A percentile compares a stretch with the other conserved stretches of the same genome.
Conservation (phyloP, 2,329 filamentous ascomycete genomes). For the Trichoderma asperellum region DNA sequence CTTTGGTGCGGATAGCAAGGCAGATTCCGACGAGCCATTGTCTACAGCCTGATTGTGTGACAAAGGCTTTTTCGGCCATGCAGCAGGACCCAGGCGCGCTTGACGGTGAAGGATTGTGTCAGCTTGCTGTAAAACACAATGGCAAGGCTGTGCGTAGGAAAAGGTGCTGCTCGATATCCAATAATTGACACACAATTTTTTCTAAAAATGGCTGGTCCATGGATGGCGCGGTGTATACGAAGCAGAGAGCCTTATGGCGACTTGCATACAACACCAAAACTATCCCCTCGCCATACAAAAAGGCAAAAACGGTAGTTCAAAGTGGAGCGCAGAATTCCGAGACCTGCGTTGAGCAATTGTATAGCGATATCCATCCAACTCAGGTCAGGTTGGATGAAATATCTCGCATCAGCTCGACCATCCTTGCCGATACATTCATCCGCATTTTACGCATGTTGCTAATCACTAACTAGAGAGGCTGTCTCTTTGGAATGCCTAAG, state of each 20-base stretch:
- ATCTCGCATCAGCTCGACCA: too few relatives aligned
- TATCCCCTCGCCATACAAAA: too few relatives aligned
- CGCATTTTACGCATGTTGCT: too few relatives aligned
- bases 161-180: neutral
- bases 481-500: too few relatives aligned
- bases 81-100: neutral
- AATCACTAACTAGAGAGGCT: too few relatives aligned
- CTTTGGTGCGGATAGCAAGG: neutral
- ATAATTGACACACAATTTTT: neutral
- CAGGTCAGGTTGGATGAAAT: neutral
- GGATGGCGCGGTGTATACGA: neutral
- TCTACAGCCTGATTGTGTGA: neutral
- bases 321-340: neutral
- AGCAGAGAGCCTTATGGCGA: neutral
- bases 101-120: neutral
- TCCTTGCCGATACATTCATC: too few relatives aligned
- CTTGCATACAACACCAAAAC: too few relatives aligned
- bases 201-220: neutral
- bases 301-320: too few relatives aligned
- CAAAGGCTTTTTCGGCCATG: neutral
- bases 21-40: neutral
- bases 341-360: neutral
- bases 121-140: neutral
- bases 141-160: neutral
- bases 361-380: neutral